Evolutionary conservation across 768 basidiomycete genomes (phyloP), one percentile per base, ranked within the genome.

Genomic region (Inosperma sp.): DNA sequence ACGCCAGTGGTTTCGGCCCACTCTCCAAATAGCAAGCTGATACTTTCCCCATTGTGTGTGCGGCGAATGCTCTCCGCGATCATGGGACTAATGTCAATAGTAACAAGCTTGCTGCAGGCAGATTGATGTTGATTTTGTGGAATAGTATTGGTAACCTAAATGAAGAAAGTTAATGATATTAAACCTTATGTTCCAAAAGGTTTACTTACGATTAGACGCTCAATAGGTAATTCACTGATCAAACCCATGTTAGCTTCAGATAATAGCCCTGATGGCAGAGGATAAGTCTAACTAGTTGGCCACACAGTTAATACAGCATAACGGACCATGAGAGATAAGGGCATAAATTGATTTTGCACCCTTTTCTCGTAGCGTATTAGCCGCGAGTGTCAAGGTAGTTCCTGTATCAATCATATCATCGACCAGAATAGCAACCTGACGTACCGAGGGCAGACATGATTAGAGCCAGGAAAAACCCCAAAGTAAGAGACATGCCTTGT

Each of bases 391-490:
- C 23, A 98, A 76, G n/a, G 96, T 98, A 30, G 75, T 79, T 10
- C 94, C 95, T 5, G 91, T 92, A 65, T 99, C 96, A 62, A 96
- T 87, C 95, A 99, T 98, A 64, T 99, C 96, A 66, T 99, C 96
- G 27, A 99, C 91, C 39, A 99, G 78, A 62, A 99, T 91, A 31
- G 90, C 93, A 47, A 93, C 79, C 88, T 93, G 49, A 5, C 27
- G 12, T 54, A 56, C 46, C n/a, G 35, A 42, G 46, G 53, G 42
- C 54, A 48, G 34, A 26, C 50, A 19, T 22, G 27, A 26, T 7
- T 22, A 27, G 43, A n/a, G n/a, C n/a, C 40, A 16, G 16, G 27
- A 21, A 43, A 21, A 22, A 40, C 34, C 19, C 41, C 17, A 39
- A 40, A 29, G 21, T 49, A 49, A 49, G 35, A 45, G 5, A 31